A percentile compares a stretch with the other conserved stretches of the same genome.
These are phyloP conservation scores for Neurospora sp. DNA, from an alignment of 495 filamentous ascomycete genomes.

Conservation along the genomic window DNA sequence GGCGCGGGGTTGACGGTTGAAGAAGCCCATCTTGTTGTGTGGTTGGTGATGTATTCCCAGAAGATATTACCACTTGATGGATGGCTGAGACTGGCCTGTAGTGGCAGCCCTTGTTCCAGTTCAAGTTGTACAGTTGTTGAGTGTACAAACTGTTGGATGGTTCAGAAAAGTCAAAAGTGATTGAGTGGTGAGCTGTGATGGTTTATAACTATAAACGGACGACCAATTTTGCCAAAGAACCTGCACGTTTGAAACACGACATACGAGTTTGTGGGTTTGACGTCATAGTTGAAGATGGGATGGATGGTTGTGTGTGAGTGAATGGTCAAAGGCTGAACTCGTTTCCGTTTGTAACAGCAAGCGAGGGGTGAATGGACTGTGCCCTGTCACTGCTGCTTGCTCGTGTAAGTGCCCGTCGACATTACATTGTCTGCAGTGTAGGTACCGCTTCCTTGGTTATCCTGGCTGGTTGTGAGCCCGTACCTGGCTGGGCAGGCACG, in stretches of 20 bases:
- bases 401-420: neutral
- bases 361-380: neutral
- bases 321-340: neutral
- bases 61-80: neutral
- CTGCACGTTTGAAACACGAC: neutral
- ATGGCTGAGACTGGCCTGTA: neutral
- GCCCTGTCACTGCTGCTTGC: neutral
- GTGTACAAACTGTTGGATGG: neutral
- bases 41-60: neutral
- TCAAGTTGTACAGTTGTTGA: neutral
- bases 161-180: neutral
- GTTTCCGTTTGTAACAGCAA: neutral
- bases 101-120: neutral
- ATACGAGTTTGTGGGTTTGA: neutral
- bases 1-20: constrained; percentile 3
- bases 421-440: neutral
- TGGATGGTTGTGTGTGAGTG: neutral
- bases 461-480: neutral
- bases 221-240: neutral
- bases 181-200: neutral
- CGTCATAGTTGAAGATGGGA: neutral
- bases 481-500: neutral
- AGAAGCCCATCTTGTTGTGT: constrained; percentile 5
- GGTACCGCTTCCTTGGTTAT: neutral
- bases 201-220: neutral